Percentiles rank a stretch among this genome's conserved stretches.
Evolutionary conservation across 2,329 filamentous ascomycete species (phyloP).

Genomic region (Fusarium newnesense): DNA sequence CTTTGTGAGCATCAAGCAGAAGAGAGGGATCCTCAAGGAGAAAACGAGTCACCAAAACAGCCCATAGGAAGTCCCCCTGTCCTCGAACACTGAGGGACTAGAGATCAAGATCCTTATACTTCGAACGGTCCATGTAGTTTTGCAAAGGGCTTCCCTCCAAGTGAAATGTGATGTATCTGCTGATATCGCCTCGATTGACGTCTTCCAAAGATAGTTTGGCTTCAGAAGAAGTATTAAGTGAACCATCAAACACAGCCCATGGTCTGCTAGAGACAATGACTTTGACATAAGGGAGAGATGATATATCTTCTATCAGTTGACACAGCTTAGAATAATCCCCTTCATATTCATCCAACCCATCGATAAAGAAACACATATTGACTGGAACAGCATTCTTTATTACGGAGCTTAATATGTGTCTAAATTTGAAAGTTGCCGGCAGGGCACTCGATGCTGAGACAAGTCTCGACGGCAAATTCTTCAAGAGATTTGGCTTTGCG

Average conservation of each 20-base stretch:
- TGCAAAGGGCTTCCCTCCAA: neutral
- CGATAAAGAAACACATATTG: slow-evolving; percentile 32
- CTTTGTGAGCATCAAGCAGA: neutral
- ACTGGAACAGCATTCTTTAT: neutral
- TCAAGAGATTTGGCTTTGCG: neutral
- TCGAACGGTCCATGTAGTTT: neutral
- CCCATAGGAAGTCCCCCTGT: slow-evolving; percentile 37
- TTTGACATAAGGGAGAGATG: slow-evolving; percentile 9
- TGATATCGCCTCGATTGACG: slow-evolving; percentile 24
- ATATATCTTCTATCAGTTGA: slow-evolving; percentile 3
- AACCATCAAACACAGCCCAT: slow-evolving; percentile 13
- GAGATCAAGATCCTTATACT: neutral
- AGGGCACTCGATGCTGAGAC: neutral
- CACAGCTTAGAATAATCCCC: slow-evolving; percentile 19
- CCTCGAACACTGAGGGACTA: slow-evolving; percentile 6
- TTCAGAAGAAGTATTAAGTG: neutral
- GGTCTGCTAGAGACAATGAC: slow-evolving; percentile 30
- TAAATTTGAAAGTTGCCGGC: neutral
- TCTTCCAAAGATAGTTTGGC: slow-evolving; percentile 27
- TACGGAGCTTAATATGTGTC: neutral
- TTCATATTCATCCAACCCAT: slow-evolving; percentile 31
- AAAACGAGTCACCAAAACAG: slow-evolving; percentile 21
- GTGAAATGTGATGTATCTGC: neutral
- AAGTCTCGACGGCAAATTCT: neutral
- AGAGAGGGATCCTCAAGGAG: neutral